Conservation (phyloP, 2,329 filamentous ascomycete species). For the Didymella segeticola region DNA sequence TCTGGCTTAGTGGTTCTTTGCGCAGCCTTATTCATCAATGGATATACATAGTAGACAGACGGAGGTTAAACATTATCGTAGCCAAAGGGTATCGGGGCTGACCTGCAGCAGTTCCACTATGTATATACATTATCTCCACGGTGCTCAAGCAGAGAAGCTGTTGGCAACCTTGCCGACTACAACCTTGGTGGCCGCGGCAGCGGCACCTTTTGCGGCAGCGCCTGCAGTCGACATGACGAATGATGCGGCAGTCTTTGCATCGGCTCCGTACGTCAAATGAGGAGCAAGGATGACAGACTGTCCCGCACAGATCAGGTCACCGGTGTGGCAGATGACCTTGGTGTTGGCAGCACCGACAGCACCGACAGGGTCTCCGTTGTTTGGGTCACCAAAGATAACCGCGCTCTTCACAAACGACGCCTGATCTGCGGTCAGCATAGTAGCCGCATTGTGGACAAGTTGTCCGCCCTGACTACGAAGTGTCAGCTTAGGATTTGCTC, state of each 20-base stretch:
- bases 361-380: slow-evolving; percentile 44
- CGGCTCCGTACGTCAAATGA: slow-evolving; percentile 44
- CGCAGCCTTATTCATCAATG: slow-evolving; percentile 8
- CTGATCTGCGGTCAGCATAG: slow-evolving; percentile 33
- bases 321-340: slow-evolving; percentile 44
- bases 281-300: slow-evolving; percentile 38
- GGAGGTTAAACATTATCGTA: neutral
- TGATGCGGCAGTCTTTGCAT: slow-evolving; percentile 41
- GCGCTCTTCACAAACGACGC: slow-evolving; percentile 34
- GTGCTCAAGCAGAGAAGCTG: slow-evolving; percentile 8
- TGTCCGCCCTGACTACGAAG: slow-evolving; percentile 47
- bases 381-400: slow-evolving; percentile 49
- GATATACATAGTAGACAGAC: neutral
- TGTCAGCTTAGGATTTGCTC: neutral
- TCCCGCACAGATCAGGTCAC: slow-evolving; percentile 46
- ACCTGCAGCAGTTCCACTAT: slow-evolving; percentile 8
- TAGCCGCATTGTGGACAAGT: slow-evolving; percentile 55
- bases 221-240: slow-evolving; percentile 37
- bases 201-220: slow-evolving; percentile 11
- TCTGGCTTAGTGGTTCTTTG: neutral
- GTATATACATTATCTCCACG: neutral
- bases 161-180: slow-evolving; percentile 11
- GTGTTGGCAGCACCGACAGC: slow-evolving; percentile 40
- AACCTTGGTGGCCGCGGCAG: slow-evolving; percentile 12
- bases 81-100: slow-evolving; percentile 3